A percentile compares a stretch with the other conserved stretches of the same genome.
Evolutionary conservation across 257 asterid species (phyloP).

Genomic region (Penstemon barbatus): DNA sequence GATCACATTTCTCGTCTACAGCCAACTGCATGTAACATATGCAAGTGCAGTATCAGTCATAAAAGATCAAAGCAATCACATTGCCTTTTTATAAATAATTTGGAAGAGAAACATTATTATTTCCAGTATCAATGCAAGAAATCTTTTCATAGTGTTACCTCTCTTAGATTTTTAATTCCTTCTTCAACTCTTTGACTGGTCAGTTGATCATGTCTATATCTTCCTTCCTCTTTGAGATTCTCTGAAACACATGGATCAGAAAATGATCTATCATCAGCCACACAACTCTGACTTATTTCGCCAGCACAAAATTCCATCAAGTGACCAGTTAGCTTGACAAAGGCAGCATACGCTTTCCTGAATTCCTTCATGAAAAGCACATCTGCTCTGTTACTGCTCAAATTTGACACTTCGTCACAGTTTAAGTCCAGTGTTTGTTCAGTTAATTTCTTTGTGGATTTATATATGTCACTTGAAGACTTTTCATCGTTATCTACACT

Average conservation of each 20-base stretch:
- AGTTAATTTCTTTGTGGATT: conserved; percentile 13
- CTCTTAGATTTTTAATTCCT: conserved; percentile 26
- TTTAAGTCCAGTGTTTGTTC: conserved; percentile 25
- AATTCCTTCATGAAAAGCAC: conserved; percentile 38
- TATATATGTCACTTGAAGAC: conserved; percentile 19
- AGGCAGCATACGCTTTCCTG: conserved; percentile 36
- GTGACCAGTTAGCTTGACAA: conserved; percentile 38
- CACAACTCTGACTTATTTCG: conserved; percentile 28
- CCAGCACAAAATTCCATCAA: conserved; percentile 31
- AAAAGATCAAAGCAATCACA: conserved; percentile 6
- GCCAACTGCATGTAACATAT: conserved; percentile 40
- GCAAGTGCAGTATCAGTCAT: not conserved
- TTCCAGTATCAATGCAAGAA: not conserved
- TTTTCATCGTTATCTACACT: conserved; percentile 30
- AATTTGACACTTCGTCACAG: conserved; percentile 28
- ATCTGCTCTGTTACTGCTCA: conserved; percentile 24
- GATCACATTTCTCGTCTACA: conserved; percentile 31
- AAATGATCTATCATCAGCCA: conserved; percentile 15
- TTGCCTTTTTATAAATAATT: not conserved
- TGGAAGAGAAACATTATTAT: not conserved
- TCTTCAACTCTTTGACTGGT: conserved; percentile 32
- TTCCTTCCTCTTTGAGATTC: conserved; percentile 22
- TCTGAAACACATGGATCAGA: conserved; percentile 26
- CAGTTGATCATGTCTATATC: conserved; percentile 33
- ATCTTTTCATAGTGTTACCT: conserved; percentile 34